These are phyloP conservation scores for Mycena filopes DNA, from an alignment of 768 basidiomycete genomes.

Conservation along the genomic window DNA sequence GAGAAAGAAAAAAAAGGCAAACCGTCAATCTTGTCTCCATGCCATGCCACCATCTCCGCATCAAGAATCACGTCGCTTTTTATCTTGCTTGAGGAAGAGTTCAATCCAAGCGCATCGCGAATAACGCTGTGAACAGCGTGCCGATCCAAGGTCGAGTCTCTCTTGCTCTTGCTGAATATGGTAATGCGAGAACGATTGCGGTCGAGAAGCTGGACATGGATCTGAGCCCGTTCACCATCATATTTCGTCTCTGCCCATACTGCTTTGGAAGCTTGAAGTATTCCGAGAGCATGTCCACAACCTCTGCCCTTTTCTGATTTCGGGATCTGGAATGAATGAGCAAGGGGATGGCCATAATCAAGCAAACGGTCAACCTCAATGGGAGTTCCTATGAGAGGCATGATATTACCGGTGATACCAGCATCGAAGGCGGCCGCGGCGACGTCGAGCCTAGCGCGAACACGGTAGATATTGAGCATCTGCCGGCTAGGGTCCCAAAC, in stretches of 20 bases:
- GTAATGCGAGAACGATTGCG: constrained; percentile 60
- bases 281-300: constrained; percentile 63
- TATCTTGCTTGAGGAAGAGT: constrained; percentile 33
- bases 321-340: constrained; percentile 67
- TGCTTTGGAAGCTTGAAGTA: constrained; percentile 51
- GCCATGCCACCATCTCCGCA: constrained; percentile 91
- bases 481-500: constrained; percentile 72
- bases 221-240: constrained; percentile 95
- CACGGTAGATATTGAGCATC: constrained; percentile 64
- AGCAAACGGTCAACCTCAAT: constrained; percentile 59
- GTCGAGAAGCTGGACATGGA: constrained; percentile 72
- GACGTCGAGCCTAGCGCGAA: constrained; percentile 67
- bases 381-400: constrained; percentile 66
- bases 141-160: constrained; percentile 85
- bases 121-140: constrained; percentile 72
- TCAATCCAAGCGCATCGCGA: constrained; percentile 64
- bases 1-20: constrained; percentile 36
- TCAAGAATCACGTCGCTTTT: constrained; percentile 66
- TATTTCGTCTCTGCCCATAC: constrained; percentile 95
- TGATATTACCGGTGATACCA: constrained; percentile 39
- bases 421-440: constrained; percentile 58
- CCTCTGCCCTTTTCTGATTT: constrained; percentile 83
- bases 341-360: background rate
- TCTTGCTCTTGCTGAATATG: constrained; percentile 89
- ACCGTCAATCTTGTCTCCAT: constrained; percentile 80